Conservation (phyloP, 352 stramenopile species). For the Pythium folliculosum region DNA sequence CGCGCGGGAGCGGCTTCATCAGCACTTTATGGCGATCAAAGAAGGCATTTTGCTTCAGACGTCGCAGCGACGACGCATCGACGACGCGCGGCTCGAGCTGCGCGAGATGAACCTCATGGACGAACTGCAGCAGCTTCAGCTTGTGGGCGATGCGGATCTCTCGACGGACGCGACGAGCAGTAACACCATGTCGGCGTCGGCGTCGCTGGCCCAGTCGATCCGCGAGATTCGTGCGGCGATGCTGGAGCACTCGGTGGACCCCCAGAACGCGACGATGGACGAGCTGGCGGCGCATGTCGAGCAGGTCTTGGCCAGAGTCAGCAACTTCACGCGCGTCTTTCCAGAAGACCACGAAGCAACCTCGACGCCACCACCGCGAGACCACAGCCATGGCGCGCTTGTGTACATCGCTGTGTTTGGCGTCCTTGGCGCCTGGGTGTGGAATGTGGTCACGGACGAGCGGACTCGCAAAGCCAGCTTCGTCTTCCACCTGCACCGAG, state of each 20-base stretch:
- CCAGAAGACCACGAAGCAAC: neutral
- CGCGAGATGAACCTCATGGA: constrained; percentile 23
- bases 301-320: neutral
- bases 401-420: constrained; percentile 27
- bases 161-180: neutral
- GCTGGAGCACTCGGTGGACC: constrained; percentile 18
- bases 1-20: constrained; percentile 21
- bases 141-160: neutral
- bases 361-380: neutral
- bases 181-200: constrained; percentile 17
- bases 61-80: constrained; percentile 28
- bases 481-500: constrained; percentile 22
- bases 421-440: constrained; percentile 24
- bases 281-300: neutral
- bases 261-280: constrained; percentile 15
- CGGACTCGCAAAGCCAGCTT: constrained; percentile 21
- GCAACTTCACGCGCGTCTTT: constrained; percentile 7
- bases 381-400: constrained; percentile 9
- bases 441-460: constrained; percentile 25
- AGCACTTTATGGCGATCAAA: constrained; percentile 30
- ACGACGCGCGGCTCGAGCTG: constrained; percentile 22
- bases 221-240: constrained; percentile 24
- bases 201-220: constrained; percentile 24
- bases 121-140: constrained; percentile 7
- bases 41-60: constrained; percentile 32